Conservation (phyloP, 768 basidiomycete species). For the Boletus reticuloceps region DNA sequence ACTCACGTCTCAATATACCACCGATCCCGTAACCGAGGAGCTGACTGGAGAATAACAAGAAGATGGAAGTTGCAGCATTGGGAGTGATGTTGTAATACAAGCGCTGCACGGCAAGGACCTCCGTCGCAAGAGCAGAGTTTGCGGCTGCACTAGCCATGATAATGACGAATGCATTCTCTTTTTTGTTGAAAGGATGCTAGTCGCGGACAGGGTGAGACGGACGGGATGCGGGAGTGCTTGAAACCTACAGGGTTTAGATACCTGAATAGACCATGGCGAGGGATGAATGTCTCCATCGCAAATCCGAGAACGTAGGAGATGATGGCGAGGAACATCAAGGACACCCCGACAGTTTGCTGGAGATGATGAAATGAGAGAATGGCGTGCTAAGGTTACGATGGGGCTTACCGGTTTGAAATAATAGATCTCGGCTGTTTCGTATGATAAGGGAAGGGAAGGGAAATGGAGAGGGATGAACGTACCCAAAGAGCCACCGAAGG, state of each 20-base stretch:
- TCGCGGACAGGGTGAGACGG: not conserved
- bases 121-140: constrained; percentile 52
- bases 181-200: constrained; percentile 57
- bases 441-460: not conserved
- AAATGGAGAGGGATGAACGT: constrained; percentile 2
- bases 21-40: constrained; percentile 52
- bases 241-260: constrained; percentile 46
- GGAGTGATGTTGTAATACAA: constrained; percentile 54
- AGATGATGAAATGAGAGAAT: not conserved
- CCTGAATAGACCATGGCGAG: constrained; percentile 43
- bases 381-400: not conserved
- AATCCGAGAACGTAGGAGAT: constrained; percentile 52
- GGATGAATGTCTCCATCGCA: constrained; percentile 44
- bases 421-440: constrained; percentile 48
- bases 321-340: constrained; percentile 52
- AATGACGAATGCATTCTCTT: constrained; percentile 56
- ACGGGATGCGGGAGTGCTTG: not conserved
- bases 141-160: constrained; percentile 57
- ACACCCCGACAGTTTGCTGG: constrained; percentile 52
- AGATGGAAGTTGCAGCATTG: constrained; percentile 43
- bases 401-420: constrained; percentile 53
- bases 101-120: constrained; percentile 52
- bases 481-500: constrained; percentile 52
- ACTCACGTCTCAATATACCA: constrained; percentile 47
- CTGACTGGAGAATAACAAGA: constrained; percentile 37